A percentile compares a stretch with the other conserved stretches of the same genome.
phyloP scores from a whole-genome alignment of 1,139 yeast species.

The Zygosaccharomyces sapae region DNA sequence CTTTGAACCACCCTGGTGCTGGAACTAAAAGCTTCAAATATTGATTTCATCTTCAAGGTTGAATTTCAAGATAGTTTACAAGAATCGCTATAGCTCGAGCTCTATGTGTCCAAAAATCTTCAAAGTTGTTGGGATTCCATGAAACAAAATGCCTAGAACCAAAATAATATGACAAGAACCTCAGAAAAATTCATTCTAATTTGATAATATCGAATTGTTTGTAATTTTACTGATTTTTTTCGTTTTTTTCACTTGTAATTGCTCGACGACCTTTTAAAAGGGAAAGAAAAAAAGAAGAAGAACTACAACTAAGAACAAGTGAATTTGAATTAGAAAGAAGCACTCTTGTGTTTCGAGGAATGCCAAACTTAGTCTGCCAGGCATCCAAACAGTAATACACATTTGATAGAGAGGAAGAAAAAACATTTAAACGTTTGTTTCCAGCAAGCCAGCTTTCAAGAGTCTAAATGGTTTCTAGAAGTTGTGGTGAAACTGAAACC shows the following conservation, averaged over 20 bases:
- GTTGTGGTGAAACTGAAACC: slow-evolving; percentile 14
- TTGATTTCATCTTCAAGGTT: too few relatives aligned
- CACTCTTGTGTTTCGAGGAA: not conserved
- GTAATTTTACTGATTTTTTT: not conserved
- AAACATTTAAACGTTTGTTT: not conserved
- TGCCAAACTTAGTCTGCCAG: not conserved
- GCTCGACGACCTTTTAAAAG: not conserved
- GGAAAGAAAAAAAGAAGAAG: not conserved
- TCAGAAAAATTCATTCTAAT: not conserved
- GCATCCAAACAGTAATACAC: too few relatives aligned
- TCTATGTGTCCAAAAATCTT: not conserved
- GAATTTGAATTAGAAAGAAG: not conserved
- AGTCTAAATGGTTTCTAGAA: slow-evolving; percentile 9
- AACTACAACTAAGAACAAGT: not conserved
- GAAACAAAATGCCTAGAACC: not conserved
- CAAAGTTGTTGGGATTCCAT: not conserved
- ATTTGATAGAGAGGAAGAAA: too few relatives aligned
- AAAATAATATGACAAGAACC: not conserved
- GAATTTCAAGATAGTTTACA: too few relatives aligned
- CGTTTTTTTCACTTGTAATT: not conserved
- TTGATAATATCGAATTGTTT: not conserved
- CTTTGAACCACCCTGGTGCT: too few relatives aligned
- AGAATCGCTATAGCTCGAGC: too few relatives aligned
- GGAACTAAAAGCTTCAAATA: too few relatives aligned
- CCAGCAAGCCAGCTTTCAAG: not conserved